Conservation (phyloP, 106 monocot genomes). For the Dendrobium officinale region DNA sequence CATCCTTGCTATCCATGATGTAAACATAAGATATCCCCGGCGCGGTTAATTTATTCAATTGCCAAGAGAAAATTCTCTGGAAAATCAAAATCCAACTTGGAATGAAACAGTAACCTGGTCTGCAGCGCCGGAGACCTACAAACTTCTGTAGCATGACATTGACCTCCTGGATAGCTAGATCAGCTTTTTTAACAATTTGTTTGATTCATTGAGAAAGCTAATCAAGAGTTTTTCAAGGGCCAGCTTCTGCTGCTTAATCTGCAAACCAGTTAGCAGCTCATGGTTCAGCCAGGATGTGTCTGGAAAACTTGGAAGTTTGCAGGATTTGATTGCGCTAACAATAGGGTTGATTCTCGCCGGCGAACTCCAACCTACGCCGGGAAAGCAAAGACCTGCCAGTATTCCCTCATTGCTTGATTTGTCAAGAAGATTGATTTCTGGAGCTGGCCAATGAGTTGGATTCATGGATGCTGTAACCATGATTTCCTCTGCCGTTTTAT, state of each 20-base stretch:
- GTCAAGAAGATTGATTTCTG: constrained; percentile 59
- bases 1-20: constrained; percentile 21
- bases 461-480: constrained; percentile 39
- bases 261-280: constrained; percentile 25
- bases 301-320: constrained; percentile 56
- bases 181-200: constrained; percentile 19
- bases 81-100: constrained; percentile 69
- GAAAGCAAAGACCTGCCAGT: constrained; percentile 32
- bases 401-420: constrained; percentile 27
- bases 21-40: constrained; percentile 31
- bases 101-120: constrained; percentile 36
- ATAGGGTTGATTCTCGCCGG: constrained; percentile 31
- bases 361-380: constrained; percentile 52
- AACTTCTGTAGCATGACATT: constrained; percentile 55
- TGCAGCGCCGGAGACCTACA: constrained; percentile 38
- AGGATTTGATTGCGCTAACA: constrained; percentile 27
- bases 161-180: constrained; percentile 47
- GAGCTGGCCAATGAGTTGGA: constrained; percentile 64
- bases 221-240: constrained; percentile 46
- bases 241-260: constrained; percentile 37
- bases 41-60: constrained; percentile 29
- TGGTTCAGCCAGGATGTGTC: constrained; percentile 43
- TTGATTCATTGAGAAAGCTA: constrained; percentile 30
- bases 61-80: constrained; percentile 67
- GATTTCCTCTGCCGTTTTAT: constrained; percentile 40